Percentiles rank a stretch among this genome's conserved stretches.
phyloP scores from a whole-genome alignment of 495 filamentous ascomycete genomes.

The Daldinia concentrica region DNA sequence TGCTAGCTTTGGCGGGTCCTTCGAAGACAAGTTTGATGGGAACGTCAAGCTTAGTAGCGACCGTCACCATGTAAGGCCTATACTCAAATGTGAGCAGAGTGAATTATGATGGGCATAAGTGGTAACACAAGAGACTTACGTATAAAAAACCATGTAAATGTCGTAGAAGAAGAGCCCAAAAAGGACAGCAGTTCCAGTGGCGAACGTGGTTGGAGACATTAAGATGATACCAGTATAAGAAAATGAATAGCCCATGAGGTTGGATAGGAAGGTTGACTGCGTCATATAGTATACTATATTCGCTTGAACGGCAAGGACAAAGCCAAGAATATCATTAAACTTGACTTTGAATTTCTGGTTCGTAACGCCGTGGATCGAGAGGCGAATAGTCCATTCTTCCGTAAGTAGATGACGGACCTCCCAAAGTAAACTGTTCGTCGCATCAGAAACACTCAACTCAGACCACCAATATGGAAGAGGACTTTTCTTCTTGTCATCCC shows the following conservation, averaged over 20 bases:
- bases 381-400: slow-evolving; percentile 59
- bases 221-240: slow-evolving; percentile 82
- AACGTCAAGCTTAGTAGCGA: slow-evolving; percentile 88
- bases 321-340: slow-evolving; percentile 62
- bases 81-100: slow-evolving; percentile 25
- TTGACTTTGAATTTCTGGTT: slow-evolving; percentile 50
- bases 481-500: slow-evolving; percentile 49
- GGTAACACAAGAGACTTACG: slow-evolving; percentile 55
- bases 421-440: slow-evolving; percentile 50
- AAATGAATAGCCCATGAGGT: slow-evolving; percentile 86
- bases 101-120: not conserved
- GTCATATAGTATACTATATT: slow-evolving; percentile 76
- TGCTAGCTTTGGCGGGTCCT: slow-evolving; percentile 71
- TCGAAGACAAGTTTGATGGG: slow-evolving; percentile 94
- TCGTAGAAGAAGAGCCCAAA: slow-evolving; percentile 90
- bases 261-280: slow-evolving; percentile 78
- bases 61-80: slow-evolving; percentile 90
- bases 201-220: slow-evolving; percentile 90
- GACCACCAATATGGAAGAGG: slow-evolving; percentile 59
- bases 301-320: slow-evolving; percentile 64
- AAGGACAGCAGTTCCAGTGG: slow-evolving; percentile 81
- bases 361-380: slow-evolving; percentile 51
- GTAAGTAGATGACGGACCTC: slow-evolving; percentile 54
- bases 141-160: slow-evolving; percentile 97
- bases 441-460: slow-evolving; percentile 38